Conservation (phyloP, 1,284 basidiomycete genomes). For the Phenoliferia sp. region DNA sequence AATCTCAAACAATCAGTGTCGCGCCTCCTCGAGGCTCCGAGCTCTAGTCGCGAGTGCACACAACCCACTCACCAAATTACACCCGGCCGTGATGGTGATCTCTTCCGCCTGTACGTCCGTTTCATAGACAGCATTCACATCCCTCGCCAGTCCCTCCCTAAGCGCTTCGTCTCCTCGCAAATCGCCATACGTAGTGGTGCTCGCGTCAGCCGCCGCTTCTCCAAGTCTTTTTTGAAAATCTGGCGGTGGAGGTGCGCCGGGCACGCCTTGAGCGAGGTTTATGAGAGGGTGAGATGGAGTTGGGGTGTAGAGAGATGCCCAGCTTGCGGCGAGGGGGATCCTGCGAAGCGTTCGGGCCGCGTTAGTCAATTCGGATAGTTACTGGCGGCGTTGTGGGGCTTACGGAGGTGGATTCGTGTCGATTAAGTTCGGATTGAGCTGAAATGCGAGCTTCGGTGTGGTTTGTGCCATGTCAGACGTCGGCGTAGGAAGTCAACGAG, state of each 20-base stretch:
- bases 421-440: slow-evolving; percentile 2
- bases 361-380: not conserved
- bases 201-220: slow-evolving; percentile 48
- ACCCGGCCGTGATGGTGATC: slow-evolving; percentile 46
- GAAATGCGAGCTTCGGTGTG: not conserved
- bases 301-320: slow-evolving; percentile 53
- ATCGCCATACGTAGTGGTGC: slow-evolving; percentile 57
- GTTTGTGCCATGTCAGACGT: no score
- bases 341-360: slow-evolving; percentile 42
- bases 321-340: slow-evolving; percentile 64
- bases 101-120: slow-evolving; percentile 45
- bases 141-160: slow-evolving; percentile 56
- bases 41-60: no score
- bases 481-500: no score
- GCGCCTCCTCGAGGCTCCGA: not conserved
- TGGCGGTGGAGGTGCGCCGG: slow-evolving; percentile 59
- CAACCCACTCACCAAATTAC: slow-evolving; percentile 46
- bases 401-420: slow-evolving; percentile 16
- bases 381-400: not conserved
- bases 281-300: slow-evolving; percentile 50
- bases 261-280: slow-evolving; percentile 66
- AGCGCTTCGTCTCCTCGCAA: slow-evolving; percentile 61
- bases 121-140: slow-evolving; percentile 62
- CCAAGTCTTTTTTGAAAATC: slow-evolving; percentile 54
- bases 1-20: no score